Conservation (phyloP, 345 rosid species). For the Rhodomyrtus tomentosa region DNA sequence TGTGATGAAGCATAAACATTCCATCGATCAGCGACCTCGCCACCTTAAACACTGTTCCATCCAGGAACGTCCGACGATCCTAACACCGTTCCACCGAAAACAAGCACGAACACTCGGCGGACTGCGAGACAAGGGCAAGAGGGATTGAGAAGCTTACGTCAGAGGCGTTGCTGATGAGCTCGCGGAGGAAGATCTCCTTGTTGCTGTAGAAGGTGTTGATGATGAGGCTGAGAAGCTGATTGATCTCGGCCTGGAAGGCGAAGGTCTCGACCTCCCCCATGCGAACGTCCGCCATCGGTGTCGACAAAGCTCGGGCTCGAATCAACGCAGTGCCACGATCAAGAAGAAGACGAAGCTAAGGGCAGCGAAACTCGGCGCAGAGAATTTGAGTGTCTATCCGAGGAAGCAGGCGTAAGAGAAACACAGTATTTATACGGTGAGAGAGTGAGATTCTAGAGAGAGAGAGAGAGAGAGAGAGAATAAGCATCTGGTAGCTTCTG, state of each 20-base stretch:
- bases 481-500: neutral
- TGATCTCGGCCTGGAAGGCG: slow-evolving; percentile 71
- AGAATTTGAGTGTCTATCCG: neutral
- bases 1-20: neutral
- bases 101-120: neutral
- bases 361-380: neutral
- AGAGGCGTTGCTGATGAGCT: slow-evolving; percentile 61
- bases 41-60: neutral
- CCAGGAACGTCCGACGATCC: neutral
- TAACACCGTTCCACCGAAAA: neutral
- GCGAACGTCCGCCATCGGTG: slow-evolving; percentile 10
- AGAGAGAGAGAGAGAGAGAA: neutral
- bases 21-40: neutral
- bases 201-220: slow-evolving; percentile 61
- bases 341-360: neutral
- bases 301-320: neutral
- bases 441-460: neutral
- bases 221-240: slow-evolving; percentile 59
- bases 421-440: neutral
- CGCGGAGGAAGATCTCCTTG: slow-evolving; percentile 73
- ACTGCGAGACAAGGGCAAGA: neutral
- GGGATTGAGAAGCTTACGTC: slow-evolving; percentile 22
- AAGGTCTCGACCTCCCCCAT: slow-evolving; percentile 54
- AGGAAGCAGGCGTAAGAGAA: neutral
- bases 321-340: neutral